phyloP scores from a whole-genome alignment of 2,329 filamentous ascomycete genomes.

The Neofusicoccum ribis region DNA sequence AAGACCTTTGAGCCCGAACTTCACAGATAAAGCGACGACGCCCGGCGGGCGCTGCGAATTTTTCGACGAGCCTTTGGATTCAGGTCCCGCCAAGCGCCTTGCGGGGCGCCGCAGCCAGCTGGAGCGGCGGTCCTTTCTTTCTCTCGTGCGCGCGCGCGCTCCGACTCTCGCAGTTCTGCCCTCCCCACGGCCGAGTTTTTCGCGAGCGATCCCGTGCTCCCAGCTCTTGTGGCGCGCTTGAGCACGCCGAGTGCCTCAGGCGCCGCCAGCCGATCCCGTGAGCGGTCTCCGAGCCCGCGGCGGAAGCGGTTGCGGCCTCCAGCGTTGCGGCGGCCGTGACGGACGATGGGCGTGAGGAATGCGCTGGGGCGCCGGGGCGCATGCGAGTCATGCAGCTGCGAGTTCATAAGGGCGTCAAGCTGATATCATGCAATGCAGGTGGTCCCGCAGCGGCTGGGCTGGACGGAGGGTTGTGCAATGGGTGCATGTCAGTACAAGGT shows the following conservation, averaged over 20 bases:
- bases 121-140: neutral
- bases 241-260: neutral
- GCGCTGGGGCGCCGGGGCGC: neutral
- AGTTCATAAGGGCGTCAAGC: conserved; percentile 7
- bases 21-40: conserved; percentile 5
- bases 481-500: neutral
- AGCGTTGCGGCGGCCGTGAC: neutral
- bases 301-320: neutral
- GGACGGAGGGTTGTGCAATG: conserved; percentile 11
- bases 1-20: conserved; percentile 1
- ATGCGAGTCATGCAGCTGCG: conserved; percentile 10
- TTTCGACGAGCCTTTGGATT: neutral
- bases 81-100: neutral
- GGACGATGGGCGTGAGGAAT: neutral
- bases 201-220: conserved; percentile 1
- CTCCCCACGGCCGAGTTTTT: conserved; percentile 15
- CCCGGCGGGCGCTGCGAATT: neutral
- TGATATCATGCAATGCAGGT: conserved; percentile 18
- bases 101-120: neutral
- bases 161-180: conserved; percentile 10
- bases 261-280: neutral
- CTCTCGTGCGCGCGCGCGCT: neutral
- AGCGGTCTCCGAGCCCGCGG: neutral
- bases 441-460: conserved; percentile 3
- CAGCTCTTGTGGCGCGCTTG: neutral